Percentiles rank a stretch among this genome's conserved stretches.
phyloP scores from a whole-genome alignment of 1,284 basidiomycete species.

The Trichosporon ovoides region DNA sequence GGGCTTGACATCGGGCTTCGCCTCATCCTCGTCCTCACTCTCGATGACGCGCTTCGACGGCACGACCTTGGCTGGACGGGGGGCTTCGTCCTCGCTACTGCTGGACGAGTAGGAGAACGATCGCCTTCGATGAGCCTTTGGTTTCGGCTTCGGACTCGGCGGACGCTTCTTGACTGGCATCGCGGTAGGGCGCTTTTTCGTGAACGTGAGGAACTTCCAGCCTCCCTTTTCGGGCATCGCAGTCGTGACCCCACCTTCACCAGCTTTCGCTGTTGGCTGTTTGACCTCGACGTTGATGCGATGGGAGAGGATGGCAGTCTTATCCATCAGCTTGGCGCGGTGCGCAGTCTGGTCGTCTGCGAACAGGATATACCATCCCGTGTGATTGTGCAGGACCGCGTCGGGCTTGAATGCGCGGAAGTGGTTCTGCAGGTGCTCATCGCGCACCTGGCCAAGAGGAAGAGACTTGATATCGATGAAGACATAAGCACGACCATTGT shows the following conservation, averaged over 20 bases:
- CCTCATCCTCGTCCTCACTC: conserved; percentile 8
- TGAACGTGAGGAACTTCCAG: conserved; percentile 37
- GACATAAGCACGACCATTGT: conserved; percentile 36
- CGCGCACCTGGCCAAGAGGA: conserved; percentile 22
- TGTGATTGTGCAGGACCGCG: conserved; percentile 29
- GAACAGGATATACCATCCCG: conserved; percentile 47
- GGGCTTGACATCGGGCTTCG: conserved; percentile 16
- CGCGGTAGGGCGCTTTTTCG: conserved; percentile 9
- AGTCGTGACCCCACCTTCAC: conserved; percentile 9
- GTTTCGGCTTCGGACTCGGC: conserved; percentile 19
- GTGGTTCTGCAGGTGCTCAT: conserved; percentile 37
- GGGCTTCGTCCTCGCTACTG: conserved; percentile 17
- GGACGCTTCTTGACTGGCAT: conserved; percentile 27
- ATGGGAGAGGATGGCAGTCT: conserved; percentile 33
- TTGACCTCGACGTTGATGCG: conserved; percentile 29
- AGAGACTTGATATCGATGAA: conserved; percentile 37
- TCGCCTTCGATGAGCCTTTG: conserved; percentile 8
- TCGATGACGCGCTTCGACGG: conserved; percentile 9
- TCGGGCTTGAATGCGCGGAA: conserved; percentile 45
- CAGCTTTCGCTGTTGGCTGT: conserved; percentile 19
- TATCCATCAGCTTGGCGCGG: conserved; percentile 34
- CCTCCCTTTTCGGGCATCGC: conserved; percentile 20
- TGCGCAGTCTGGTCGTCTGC: conserved; percentile 28
- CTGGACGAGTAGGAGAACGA: conserved; percentile 24
- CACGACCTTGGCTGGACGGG: background rate